phyloP scores from a whole-genome alignment of 805 yeast species.

The Isabelozyma rhagii region DNA sequence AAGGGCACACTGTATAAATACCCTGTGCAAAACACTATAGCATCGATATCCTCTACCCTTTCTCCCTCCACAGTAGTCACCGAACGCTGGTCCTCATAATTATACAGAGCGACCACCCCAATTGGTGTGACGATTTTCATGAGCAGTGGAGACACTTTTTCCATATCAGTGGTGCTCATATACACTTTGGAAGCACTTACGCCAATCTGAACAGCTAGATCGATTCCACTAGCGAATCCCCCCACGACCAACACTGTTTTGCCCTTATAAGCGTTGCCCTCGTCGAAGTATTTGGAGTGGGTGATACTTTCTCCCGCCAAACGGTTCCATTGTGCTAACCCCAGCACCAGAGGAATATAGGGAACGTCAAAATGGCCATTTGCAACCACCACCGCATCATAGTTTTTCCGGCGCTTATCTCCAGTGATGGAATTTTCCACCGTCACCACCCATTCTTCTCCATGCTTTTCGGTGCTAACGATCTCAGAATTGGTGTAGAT shows the following conservation, averaged over 20 bases:
- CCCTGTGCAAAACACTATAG: slow-evolving; percentile 37
- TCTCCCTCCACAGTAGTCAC: slow-evolving; percentile 25
- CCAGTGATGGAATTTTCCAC: slow-evolving; percentile 4
- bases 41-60: slow-evolving; percentile 20
- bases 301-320: slow-evolving; percentile 20
- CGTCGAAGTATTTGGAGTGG: slow-evolving; percentile 32
- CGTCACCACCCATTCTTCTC: slow-evolving; percentile 11
- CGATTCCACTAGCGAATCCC: slow-evolving; percentile 74
- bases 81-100: slow-evolving; percentile 27
- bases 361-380: slow-evolving; percentile 39
- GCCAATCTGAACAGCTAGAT: slow-evolving; percentile 62
- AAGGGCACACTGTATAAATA: slow-evolving; percentile 36
- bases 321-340: slow-evolving; percentile 27
- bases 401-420: slow-evolving; percentile 6
- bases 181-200: slow-evolving; percentile 25
- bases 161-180: slow-evolving; percentile 26
- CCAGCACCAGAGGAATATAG: slow-evolving; percentile 28
- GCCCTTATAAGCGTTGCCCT: slow-evolving; percentile 22
- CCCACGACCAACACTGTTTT: slow-evolving; percentile 67
- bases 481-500: slow-evolving; percentile 13
- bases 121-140: slow-evolving; percentile 30
- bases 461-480: slow-evolving; percentile 5
- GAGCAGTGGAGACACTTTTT: slow-evolving; percentile 45
- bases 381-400: slow-evolving; percentile 39
- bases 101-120: slow-evolving; percentile 17